Evolutionary conservation across 2,329 filamentous ascomycete species (phyloP).

Genomic region (Colletotrichum orchidophilum): DNA sequence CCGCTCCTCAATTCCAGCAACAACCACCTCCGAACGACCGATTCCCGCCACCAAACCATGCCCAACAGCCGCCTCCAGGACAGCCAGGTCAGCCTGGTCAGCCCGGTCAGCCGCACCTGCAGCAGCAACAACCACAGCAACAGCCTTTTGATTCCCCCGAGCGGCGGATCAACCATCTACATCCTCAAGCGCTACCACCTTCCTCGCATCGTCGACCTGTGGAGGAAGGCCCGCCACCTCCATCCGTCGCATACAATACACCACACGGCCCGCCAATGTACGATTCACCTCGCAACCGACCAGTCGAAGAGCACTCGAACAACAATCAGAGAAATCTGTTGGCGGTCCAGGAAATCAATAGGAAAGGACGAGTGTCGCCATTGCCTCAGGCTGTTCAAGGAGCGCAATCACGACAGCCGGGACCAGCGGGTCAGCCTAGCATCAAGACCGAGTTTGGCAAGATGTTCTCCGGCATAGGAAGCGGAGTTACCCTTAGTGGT

Average conservation of each 20-base stretch:
- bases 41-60: constrained; percentile 46
- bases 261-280: constrained; percentile 52
- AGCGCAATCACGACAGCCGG: constrained; percentile 82
- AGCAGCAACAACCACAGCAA: constrained; percentile 37
- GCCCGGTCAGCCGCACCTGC: not conserved
- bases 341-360: constrained; percentile 82
- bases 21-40: constrained; percentile 49
- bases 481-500: constrained; percentile 60
- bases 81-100: constrained; percentile 38
- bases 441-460: constrained; percentile 96
- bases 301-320: constrained; percentile 63
- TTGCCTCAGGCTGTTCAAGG: constrained; percentile 94
- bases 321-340: constrained; percentile 73
- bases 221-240: constrained; percentile 61
- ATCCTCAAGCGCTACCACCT: constrained; percentile 45
- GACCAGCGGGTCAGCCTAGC: constrained; percentile 82
- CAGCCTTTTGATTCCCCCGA: constrained; percentile 43
- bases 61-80: constrained; percentile 45
- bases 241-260: constrained; percentile 59
- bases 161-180: constrained; percentile 39
- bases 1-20: constrained; percentile 35
- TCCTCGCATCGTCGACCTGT: constrained; percentile 51
- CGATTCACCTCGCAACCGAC: constrained; percentile 53
- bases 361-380: constrained; percentile 85
- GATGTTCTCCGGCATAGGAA: constrained; percentile 92